Evolutionary conservation across 768 basidiomycete genomes (phyloP), one percentile per base, ranked within the genome.

Genomic region (Clitopilus hobsonii): DNA sequence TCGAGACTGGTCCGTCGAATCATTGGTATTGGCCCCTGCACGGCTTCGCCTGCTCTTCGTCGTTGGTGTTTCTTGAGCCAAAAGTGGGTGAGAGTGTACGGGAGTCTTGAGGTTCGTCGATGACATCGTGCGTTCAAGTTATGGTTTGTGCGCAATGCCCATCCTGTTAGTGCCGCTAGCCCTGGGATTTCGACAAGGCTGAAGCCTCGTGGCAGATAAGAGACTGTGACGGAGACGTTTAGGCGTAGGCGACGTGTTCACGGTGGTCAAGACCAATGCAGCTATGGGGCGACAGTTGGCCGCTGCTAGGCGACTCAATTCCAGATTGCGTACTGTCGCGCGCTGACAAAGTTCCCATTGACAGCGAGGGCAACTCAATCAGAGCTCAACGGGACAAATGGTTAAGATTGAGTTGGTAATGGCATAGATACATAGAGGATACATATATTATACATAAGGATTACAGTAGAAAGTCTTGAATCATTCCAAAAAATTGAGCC

Each of bases 51-150:
- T 27, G 23, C 49, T 16, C 16, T 27, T 32, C 24, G 27, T 27
- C 18, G 49, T 28, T 28, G 49, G 24, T 27, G 25, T 51, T 51
- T 51, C 49, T 27, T 51, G 27, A 13, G 30, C 24, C 18, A 32
- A 22, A 22, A 51, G 49, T 8, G 49, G 49, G 23, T 51, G 49
- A 29, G 49, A 51, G 26, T 51, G 49, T 18, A 51, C 49, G 5
- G 49, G 49, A n/a, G 49, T 51, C 49, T 51, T 51, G 49, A 32
- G 30, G 49, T 51, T 51, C 54, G 48, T 48, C 22, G 52, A 38
- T 57, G 52, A 53, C 56, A 53, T 57, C 38, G 56, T n/a, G n/a
- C n/a, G n/a, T 52, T 38, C 26, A 18, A 20, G 41, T 45, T 45
- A 45, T 45, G 16, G 41, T 45, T 10, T 20, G 4, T 16, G 41